Base-by-base conservation (phyloP, 2,329 filamentous ascomycete genomes). In the Colletotrichum echinochloae region DNA sequence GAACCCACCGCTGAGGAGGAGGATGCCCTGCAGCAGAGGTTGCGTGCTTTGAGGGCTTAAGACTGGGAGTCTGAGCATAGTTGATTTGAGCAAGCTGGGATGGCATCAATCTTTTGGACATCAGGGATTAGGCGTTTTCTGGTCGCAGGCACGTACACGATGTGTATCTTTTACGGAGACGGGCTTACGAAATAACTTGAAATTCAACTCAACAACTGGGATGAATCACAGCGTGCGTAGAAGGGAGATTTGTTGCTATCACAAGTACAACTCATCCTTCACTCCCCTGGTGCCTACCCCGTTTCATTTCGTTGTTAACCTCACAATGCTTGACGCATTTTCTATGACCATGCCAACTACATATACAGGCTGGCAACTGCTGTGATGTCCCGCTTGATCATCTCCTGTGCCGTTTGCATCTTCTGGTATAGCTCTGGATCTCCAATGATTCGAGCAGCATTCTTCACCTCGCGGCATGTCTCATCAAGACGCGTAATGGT, bases 401-500 rank as follows among this genome's bases (percentile, higher is more conserved):
- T 88, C 85, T 99, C 96, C 87, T 98, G 95, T 75, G 95, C 97
- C 73, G 91, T 91, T 83, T 97, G 92, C 95, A 99, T 99, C 88
- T 99, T 99, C 74, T 91, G 90, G 80, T 97, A 98, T 74, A 99
- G 83, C 66, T 92, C 92, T 4, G 96, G 96, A 79, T 99, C 96
- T 30, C 96, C 96, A 75, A 99, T 95, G 74, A 99, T 94, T 74
- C 96, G 88, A 35, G 96, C 96, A 46, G 96, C 95, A 79, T 97
- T 98, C 87, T 97, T 98, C 66, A 98, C 96, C 82, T 99, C 96
- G 57, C 96, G 88, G 79, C 96, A 99, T 11, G 94, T 97, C 86
- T 99, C 96, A 77, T 99, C 96, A 68, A 99, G 84, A 33, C 96
- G 86, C 51, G 94, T 97, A 75, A 99, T 98, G 2, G 96, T 95